phyloP scores from a whole-genome alignment of 2,329 filamentous ascomycete species.

The Alternaria sp. region DNA sequence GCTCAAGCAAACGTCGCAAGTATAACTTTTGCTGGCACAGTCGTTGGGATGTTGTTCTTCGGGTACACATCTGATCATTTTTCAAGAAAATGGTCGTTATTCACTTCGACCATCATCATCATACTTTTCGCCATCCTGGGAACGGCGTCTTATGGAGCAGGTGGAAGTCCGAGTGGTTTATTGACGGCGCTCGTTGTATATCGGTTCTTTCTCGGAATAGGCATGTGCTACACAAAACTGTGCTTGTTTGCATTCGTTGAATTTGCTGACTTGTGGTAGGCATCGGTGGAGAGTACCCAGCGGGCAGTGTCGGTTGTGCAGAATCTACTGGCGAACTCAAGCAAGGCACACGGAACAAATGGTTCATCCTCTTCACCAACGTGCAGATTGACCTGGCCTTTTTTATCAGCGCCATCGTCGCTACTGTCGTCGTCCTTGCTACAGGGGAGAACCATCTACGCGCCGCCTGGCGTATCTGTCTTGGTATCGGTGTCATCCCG shows the following conservation, averaged over 20 bases:
- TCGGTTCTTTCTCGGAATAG: constrained; percentile 76
- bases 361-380: constrained; percentile 85
- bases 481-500: constrained; percentile 64
- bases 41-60: constrained; percentile 81
- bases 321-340: constrained; percentile 87
- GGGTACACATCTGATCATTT: constrained; percentile 84
- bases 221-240: constrained; percentile 18
- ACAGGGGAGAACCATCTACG: constrained; percentile 68
- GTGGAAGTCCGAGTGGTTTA: constrained; percentile 73
- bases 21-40: constrained; percentile 87
- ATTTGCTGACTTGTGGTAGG: constrained; percentile 45
- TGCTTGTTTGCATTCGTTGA: background rate
- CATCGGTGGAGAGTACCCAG: constrained; percentile 84
- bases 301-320: constrained; percentile 82
- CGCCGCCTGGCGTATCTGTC: constrained; percentile 81
- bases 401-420: constrained; percentile 70
- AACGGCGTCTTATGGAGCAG: constrained; percentile 77
- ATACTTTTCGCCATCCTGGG: constrained; percentile 84
- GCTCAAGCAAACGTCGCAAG: constrained; percentile 78
- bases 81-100: constrained; percentile 82
- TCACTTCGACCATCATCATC: constrained; percentile 79
- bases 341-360: constrained; percentile 77
- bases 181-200: constrained; percentile 83
- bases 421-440: constrained; percentile 65
- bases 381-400: constrained; percentile 87